Conservation (phyloP, 306 rosid genomes). For the Luffa acutangula region DNA sequence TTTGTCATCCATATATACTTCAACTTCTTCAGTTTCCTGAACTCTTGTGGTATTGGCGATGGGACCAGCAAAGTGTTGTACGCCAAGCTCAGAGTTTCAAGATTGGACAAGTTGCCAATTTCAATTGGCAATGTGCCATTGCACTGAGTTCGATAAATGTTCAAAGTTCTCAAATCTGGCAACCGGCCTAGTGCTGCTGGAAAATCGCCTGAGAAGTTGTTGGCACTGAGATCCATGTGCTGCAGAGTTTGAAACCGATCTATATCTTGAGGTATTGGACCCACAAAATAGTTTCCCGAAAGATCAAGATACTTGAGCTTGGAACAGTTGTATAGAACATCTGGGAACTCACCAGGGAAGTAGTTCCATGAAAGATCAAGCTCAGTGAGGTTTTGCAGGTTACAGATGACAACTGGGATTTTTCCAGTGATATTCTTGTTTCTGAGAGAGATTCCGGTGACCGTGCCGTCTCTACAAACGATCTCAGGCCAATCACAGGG, state of each 20-base stretch:
- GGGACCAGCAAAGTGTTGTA: slow-evolving; percentile 22
- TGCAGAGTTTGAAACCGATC: slow-evolving; percentile 28
- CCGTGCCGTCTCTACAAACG: slow-evolving; percentile 27
- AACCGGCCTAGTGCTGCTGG: slow-evolving; percentile 48
- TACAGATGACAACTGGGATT: slow-evolving; percentile 42
- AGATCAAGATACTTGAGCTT: slow-evolving; percentile 51
- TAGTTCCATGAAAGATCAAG: slow-evolving; percentile 46
- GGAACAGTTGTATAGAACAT: slow-evolving; percentile 49
- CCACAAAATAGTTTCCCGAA: slow-evolving; percentile 44
- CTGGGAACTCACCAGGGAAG: slow-evolving; percentile 60
- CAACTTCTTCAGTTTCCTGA: slow-evolving; percentile 41
- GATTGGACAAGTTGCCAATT: slow-evolving; percentile 50
- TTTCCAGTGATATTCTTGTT: slow-evolving; percentile 21
- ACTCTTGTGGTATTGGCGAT: slow-evolving; percentile 37
- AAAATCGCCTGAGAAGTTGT: slow-evolving; percentile 56
- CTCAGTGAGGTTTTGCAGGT: slow-evolving; percentile 33
- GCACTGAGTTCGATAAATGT: slow-evolving; percentile 29
- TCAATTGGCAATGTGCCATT: slow-evolving; percentile 51
- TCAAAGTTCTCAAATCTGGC: slow-evolving; percentile 16
- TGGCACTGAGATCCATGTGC: slow-evolving; percentile 37
- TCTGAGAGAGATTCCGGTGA: slow-evolving; percentile 30
- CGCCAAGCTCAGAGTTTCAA: slow-evolving; percentile 35
- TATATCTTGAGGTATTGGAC: slow-evolving; percentile 46
- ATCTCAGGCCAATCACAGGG: slow-evolving; percentile 70
- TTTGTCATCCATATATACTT: slow-evolving; percentile 26